Conservation (phyloP, 1,284 basidiomycete genomes). For the Ceratobasidium theobromae region DNA sequence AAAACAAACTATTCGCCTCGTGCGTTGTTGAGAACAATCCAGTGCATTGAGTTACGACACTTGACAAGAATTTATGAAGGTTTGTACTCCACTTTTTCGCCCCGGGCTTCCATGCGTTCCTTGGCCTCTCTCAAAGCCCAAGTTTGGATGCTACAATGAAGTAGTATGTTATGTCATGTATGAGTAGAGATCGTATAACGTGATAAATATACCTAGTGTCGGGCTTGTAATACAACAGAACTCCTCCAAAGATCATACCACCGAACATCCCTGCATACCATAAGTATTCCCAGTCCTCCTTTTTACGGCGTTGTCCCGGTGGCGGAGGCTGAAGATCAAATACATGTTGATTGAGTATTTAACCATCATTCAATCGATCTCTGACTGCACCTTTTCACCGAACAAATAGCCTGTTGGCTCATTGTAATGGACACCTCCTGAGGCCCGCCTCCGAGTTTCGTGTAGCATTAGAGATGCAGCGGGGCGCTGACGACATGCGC, state of each 20-base stretch:
- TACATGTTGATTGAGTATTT: neutral
- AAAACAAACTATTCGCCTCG: too few species aligned
- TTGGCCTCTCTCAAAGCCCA: constrained; percentile 91
- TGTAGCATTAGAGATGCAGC: neutral
- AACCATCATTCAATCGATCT: constrained; percentile 14
- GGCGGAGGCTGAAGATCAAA: constrained; percentile 58
- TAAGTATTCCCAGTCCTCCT: constrained; percentile 84
- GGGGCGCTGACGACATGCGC: constrained; percentile 11
- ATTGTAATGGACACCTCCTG: constrained; percentile 64
- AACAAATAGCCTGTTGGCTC: constrained; percentile 87
- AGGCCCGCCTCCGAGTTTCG: neutral
- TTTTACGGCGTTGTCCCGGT: constrained; percentile 79
- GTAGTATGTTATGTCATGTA: constrained; percentile 16
- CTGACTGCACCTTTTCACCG: constrained; percentile 73
- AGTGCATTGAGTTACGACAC: constrained; percentile 15
- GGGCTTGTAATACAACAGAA: constrained; percentile 91
- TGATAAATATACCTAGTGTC: constrained; percentile 79
- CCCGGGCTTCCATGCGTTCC: constrained; percentile 82
- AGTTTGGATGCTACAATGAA: constrained; percentile 67
- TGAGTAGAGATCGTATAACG: neutral
- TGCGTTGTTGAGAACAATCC: neutral
- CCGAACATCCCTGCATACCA: constrained; percentile 94
- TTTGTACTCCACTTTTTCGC: constrained; percentile 81
- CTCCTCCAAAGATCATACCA: constrained; percentile 71
- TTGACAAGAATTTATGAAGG: constrained; percentile 41